A percentile compares a stretch with the other conserved stretches of the same genome.
phyloP scores from a whole-genome alignment of 306 rosid species.

The Glycine soja region DNA sequence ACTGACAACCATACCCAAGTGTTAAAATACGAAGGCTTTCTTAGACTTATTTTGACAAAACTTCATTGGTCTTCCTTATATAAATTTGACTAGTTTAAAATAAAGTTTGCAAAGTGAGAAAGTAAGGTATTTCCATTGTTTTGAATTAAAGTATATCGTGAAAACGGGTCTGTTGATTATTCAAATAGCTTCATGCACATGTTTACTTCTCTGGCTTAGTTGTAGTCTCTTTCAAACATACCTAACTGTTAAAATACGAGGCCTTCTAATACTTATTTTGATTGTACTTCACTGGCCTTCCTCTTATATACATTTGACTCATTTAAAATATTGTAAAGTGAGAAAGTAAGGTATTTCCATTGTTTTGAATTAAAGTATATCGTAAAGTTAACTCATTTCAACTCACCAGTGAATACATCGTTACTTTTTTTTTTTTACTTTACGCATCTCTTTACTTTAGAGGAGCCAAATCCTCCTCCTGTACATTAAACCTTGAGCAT shows the following conservation, averaged over 20 bases:
- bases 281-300: not conserved
- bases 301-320: not conserved
- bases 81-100: not conserved
- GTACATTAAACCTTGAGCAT: conserved; percentile 10
- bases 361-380: conserved; percentile 11
- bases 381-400: conserved; percentile 7
- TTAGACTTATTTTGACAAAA: not conserved
- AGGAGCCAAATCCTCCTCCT: not conserved
- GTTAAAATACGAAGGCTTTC: not conserved
- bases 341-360: not conserved
- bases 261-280: not conserved
- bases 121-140: not conserved
- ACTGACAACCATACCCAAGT: not conserved
- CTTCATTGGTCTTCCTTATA: not conserved
- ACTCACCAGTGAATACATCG: not conserved
- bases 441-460: not conserved
- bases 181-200: not conserved
- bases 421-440: not conserved
- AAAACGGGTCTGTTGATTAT: no score
- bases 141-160: conserved; percentile 7
- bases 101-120: conserved; percentile 6
- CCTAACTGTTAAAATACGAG: not conserved
- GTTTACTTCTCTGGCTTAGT: conserved; percentile 18
- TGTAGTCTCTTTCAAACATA: conserved; percentile 5
- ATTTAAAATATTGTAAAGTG: not conserved